These are phyloP conservation scores for Suillus bovinus DNA, from an alignment of 768 basidiomycete genomes.

Conservation along the genomic window DNA sequence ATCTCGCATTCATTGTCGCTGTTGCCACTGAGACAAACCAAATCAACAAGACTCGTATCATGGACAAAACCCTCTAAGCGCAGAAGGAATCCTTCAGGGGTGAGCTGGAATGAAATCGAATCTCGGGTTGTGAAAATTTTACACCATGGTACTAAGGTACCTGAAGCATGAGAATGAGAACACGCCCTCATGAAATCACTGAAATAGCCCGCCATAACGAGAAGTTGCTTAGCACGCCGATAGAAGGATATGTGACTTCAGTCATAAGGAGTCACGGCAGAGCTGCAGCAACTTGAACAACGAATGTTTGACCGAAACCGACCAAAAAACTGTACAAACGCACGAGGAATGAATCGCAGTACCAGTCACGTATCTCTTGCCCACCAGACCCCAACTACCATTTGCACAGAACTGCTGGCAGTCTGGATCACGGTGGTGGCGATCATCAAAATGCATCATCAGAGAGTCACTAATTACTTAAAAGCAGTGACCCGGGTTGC, in stretches of 20 bases:
- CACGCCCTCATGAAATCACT: neutral
- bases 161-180: slow-evolving; percentile 21
- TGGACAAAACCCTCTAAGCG: no score
- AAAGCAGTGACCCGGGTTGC: no score
- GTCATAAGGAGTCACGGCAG: slow-evolving; percentile 52
- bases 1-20: no score
- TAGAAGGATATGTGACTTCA: slow-evolving; percentile 51
- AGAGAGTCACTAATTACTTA: no score
- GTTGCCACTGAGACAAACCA: no score
- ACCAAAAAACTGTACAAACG: no score
- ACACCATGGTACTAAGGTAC: slow-evolving; percentile 38
- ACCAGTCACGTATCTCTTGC: no score
- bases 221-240: slow-evolving; percentile 49
- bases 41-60: no score
- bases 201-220: slow-evolving; percentile 38
- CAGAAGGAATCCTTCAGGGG: no score
- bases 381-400: slow-evolving; percentile 45
- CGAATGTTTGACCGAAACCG: no score
- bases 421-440: slow-evolving; percentile 42
- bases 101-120: neutral
- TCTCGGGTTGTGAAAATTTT: slow-evolving; percentile 12
- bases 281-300: slow-evolving; percentile 42
- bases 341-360: no score
- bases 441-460: no score
- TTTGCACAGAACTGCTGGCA: slow-evolving; percentile 39